Evolutionary conservation across 306 rosid species (phyloP).

Genomic region (Vicia villosa): DNA sequence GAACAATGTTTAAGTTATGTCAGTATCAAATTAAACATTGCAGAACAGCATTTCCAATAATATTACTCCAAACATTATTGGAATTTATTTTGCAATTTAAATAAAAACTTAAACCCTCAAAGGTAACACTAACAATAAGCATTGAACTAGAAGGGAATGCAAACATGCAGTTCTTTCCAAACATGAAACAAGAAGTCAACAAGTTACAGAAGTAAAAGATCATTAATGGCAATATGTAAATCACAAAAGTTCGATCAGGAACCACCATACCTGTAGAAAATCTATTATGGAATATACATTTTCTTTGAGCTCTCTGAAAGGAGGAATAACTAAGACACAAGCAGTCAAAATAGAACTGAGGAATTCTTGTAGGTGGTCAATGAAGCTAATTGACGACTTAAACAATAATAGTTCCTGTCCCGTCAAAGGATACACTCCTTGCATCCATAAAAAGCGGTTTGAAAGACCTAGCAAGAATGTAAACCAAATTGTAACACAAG

Average conservation of each 20-base stretch:
- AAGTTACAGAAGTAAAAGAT: conserved; percentile 12
- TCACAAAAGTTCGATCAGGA: conserved; percentile 10
- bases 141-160: conserved; percentile 11
- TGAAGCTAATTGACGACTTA: conserved; percentile 81
- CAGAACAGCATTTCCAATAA: conserved; percentile 18
- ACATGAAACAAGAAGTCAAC: conserved; percentile 8
- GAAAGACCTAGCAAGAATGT: conserved; percentile 61
- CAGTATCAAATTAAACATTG: conserved; percentile 1
- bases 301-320: conserved; percentile 54
- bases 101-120: neutral
- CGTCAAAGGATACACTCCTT: conserved; percentile 63
- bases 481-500: conserved; percentile 22
- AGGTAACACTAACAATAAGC: neutral
- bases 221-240: conserved; percentile 18
- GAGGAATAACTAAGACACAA: conserved; percentile 80
- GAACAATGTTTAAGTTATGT: conserved; percentile 2
- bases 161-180: neutral
- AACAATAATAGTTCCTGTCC: conserved; percentile 70
- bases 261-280: conserved; percentile 63
- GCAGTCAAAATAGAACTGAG: conserved; percentile 71
- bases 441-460: conserved; percentile 90
- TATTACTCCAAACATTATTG: neutral
- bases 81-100: conserved; percentile 13
- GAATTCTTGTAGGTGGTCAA: conserved; percentile 94
- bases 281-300: conserved; percentile 60